Evolutionary conservation across 2,329 filamentous ascomycete genomes (phyloP).

Genomic region (Paecilomyces sp.): DNA sequence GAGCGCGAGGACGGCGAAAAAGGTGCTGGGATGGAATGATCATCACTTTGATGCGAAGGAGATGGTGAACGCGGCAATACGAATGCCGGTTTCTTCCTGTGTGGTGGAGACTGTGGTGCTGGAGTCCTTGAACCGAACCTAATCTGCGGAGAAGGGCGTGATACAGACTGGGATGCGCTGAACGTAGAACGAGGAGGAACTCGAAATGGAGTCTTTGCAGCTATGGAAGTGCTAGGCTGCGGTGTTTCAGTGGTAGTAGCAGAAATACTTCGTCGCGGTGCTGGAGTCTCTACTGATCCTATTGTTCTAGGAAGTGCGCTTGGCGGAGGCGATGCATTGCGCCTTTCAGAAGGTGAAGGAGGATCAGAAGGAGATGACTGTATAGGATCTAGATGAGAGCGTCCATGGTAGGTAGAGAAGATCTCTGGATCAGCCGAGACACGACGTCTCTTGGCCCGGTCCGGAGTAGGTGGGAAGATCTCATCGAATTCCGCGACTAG

Average conservation of each 20-base stretch:
- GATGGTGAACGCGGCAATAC: conserved; percentile 31
- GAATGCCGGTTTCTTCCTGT: conserved; percentile 27
- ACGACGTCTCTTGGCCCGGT: conserved; percentile 26
- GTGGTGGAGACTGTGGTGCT: conserved; percentile 10
- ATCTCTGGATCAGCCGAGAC: conserved; percentile 10
- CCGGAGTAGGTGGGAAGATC: conserved; percentile 19
- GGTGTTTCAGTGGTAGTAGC: conserved; percentile 4
- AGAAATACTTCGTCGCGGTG: conserved; percentile 6
- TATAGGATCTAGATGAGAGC: conserved; percentile 10
- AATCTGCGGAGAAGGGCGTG: conserved; percentile 6
- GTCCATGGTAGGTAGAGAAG: conserved; percentile 1
- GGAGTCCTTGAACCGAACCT: conserved; percentile 6
- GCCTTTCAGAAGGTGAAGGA: background rate
- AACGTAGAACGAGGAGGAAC: conserved; percentile 22
- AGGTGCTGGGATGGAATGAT: conserved; percentile 17
- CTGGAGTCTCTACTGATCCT: conserved; percentile 3
- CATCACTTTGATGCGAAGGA: conserved; percentile 13
- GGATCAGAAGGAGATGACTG: conserved; percentile 13
- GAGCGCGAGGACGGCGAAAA: conserved; percentile 30
- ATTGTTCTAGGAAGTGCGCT: background rate
- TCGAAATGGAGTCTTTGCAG: conserved; percentile 15
- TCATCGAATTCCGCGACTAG: conserved; percentile 21
- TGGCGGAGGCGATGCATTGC: conserved; percentile 4
- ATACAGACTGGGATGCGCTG: conserved; percentile 13
- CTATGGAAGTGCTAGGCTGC: conserved; percentile 9